Base-by-base conservation (phyloP, 331 rosid species). In the Erythrophleum ivorense region DNA sequence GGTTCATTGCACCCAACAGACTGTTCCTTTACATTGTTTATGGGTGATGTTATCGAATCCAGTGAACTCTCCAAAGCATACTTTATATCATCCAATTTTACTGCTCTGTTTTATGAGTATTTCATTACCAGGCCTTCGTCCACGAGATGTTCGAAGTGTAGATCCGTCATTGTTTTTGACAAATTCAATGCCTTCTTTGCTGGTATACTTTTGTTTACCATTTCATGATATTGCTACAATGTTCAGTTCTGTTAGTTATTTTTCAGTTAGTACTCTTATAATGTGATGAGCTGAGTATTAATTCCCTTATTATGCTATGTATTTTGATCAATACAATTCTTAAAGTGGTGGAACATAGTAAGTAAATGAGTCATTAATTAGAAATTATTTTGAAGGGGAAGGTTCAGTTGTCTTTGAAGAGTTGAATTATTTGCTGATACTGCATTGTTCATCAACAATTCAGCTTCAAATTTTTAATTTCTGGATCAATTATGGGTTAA, bases 161-260 rank as follows among this genome's bases (percentile, higher is more conserved):
- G 99, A 96, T 81, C 99, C 99, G 12, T 96, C 97, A 16, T 82
- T 96, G 86, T 96, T 94, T 90, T 84, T 96, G 84, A 96, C 99
- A 31, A 96, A 94, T 84, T 86, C 98, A 62, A 84, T 92, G 89
- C 98, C 99, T 75, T 83, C 97, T 78, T 92, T 96, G 85, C 88
- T 96, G 97, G 99, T 96, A 91, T 72, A 15, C 3, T 76, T 79
- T 75, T 59, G 65, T 24, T 72, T 66, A 16, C 16, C 65, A 65
- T 16, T 43, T 72, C 33, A 6, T 45, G 53, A 13, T 80, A 16
- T 24, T 66, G n/a, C 24, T 63, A n/a, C 70, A 43, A 43, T 34
- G 45, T 63, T 33, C 45, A 34, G 11, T 63, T 63, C 21, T 34
- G 14, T 6, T 14, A 33, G 15, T 63, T 63, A 34, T 6, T 63